A percentile compares a stretch with the other conserved stretches of the same genome.
Evolutionary conservation across 495 filamentous ascomycete genomes (phyloP).

Genomic region (Aspergillus ostianus): DNA sequence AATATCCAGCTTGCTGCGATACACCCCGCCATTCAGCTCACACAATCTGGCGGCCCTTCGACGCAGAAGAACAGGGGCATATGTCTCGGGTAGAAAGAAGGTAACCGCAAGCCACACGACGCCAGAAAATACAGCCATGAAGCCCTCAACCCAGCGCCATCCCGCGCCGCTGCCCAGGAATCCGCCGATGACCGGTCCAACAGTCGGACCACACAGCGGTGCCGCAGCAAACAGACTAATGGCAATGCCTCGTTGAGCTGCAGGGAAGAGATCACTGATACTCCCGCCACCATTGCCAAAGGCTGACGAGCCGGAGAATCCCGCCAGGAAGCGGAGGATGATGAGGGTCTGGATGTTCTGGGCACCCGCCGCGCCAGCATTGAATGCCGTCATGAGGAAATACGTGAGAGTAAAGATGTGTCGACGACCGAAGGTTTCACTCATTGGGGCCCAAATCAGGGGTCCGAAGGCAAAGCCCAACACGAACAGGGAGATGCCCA

Average conservation of each 20-base stretch:
- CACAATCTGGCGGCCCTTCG: slow-evolving; percentile 49
- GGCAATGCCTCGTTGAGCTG: slow-evolving; percentile 58
- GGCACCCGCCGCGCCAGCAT: slow-evolving; percentile 52
- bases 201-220: slow-evolving; percentile 52
- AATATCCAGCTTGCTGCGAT: slow-evolving; percentile 41
- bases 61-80: slow-evolving; percentile 51
- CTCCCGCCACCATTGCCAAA: slow-evolving; percentile 69
- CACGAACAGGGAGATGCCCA: slow-evolving; percentile 54
- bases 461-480: slow-evolving; percentile 53
- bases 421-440: slow-evolving; percentile 61
- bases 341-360: slow-evolving; percentile 56
- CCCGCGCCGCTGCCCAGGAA: slow-evolving; percentile 54
- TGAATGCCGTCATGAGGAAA: slow-evolving; percentile 60
- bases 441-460: slow-evolving; percentile 59
- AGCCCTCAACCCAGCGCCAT: slow-evolving; percentile 64
- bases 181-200: slow-evolving; percentile 52
- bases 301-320: slow-evolving; percentile 60
- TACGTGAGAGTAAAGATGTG: slow-evolving; percentile 64
- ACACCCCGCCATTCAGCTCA: slow-evolving; percentile 51
- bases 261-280: slow-evolving; percentile 66
- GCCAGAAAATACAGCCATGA: slow-evolving; percentile 44
- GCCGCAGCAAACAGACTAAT: slow-evolving; percentile 58
- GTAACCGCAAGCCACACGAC: slow-evolving; percentile 47
- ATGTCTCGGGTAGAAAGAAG: slow-evolving; percentile 54
- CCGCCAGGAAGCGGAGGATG: slow-evolving; percentile 62